A percentile compares a stretch with the other conserved stretches of the same genome.
Conservation (phyloP, 441 rosid species). For the Sinapis alba region DNA sequence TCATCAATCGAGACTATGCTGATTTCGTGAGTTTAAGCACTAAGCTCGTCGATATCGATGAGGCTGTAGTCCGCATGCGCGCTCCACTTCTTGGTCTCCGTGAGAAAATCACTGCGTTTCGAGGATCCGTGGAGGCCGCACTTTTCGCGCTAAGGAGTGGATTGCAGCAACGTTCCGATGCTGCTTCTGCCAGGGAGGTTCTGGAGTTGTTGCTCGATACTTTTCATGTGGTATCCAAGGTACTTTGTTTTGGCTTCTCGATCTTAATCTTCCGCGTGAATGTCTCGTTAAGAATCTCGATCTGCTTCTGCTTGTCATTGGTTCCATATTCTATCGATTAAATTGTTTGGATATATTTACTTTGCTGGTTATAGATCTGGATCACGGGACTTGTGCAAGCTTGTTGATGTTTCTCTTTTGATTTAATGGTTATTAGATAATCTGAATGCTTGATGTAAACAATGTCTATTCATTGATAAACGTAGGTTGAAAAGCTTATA, state of each 20-base stretch:
- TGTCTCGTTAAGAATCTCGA: neutral
- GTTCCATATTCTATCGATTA: neutral
- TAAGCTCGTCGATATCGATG: slow-evolving; percentile 91
- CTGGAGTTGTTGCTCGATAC: slow-evolving; percentile 84
- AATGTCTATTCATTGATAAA: neutral
- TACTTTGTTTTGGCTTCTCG: slow-evolving; percentile 6
- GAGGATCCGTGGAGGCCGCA: slow-evolving; percentile 65
- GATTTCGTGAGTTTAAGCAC: slow-evolving; percentile 95
- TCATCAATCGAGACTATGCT: slow-evolving; percentile 92
- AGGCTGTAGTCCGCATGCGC: slow-evolving; percentile 89
- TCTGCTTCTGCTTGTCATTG: neutral
- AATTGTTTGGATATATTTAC: neutral
- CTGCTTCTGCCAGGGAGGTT: slow-evolving; percentile 83
- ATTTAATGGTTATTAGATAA: too few relatives aligned
- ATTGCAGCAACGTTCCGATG: slow-evolving; percentile 91
- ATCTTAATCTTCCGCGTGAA: neutral
- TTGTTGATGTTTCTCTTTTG: neutral
- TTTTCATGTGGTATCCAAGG: slow-evolving; percentile 96
- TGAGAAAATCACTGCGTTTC: slow-evolving; percentile 82
- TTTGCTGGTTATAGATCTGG: neutral
- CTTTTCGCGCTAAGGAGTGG: slow-evolving; percentile 76
- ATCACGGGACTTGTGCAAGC: slow-evolving; percentile 1
- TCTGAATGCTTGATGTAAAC: neutral
- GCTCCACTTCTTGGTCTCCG: slow-evolving; percentile 91
- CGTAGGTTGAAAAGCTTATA: slow-evolving; percentile 88